Conservation (phyloP, 805 yeast species). For the Candida cerambycidarum region DNA sequence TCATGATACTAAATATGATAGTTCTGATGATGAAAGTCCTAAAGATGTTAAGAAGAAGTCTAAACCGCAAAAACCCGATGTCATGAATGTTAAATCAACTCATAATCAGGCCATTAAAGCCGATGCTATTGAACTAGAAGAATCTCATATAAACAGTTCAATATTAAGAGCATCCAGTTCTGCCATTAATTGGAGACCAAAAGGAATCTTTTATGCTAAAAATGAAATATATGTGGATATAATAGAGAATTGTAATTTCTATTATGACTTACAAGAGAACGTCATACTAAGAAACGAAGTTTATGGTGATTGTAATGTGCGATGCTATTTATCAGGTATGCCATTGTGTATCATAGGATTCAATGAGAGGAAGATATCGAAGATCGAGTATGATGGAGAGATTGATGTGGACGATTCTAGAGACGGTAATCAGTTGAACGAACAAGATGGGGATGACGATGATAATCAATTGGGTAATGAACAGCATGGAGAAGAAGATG, state of each 20-base stretch:
- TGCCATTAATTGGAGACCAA: conserved; percentile 46
- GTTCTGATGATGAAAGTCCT: conserved; percentile 6
- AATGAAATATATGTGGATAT: conserved; percentile 45
- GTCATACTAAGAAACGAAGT: conserved; percentile 32
- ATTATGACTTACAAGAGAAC: conserved; percentile 30
- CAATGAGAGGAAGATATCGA: conserved; percentile 38
- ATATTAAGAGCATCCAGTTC: conserved; percentile 76
- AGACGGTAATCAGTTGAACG: conserved; percentile 8
- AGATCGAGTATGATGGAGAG: conserved; percentile 12
- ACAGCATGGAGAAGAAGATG: too few relatives aligned
- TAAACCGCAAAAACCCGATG: conserved; percentile 8
- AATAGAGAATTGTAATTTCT: conserved; percentile 38
- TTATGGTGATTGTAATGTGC: conserved; percentile 33
- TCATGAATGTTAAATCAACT: conserved; percentile 32
- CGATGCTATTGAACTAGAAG: conserved; percentile 27
- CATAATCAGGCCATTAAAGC: conserved; percentile 37
- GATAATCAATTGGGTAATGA: conserved; percentile 10
- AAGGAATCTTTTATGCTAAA: conserved; percentile 44
- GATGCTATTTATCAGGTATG: conserved; percentile 45
- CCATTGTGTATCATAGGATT: conserved; percentile 43
- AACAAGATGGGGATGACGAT: conserved; percentile 8
- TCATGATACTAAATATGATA: conserved; percentile 4
- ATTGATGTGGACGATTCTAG: conserved; percentile 2
- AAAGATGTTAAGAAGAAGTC: conserved; percentile 14
- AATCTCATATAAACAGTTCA: conserved; percentile 54